A percentile compares a stretch with the other conserved stretches of the same genome.
Conservation (phyloP, 495 filamentous ascomycete species). For the Podospora pseudopauciseta region DNA sequence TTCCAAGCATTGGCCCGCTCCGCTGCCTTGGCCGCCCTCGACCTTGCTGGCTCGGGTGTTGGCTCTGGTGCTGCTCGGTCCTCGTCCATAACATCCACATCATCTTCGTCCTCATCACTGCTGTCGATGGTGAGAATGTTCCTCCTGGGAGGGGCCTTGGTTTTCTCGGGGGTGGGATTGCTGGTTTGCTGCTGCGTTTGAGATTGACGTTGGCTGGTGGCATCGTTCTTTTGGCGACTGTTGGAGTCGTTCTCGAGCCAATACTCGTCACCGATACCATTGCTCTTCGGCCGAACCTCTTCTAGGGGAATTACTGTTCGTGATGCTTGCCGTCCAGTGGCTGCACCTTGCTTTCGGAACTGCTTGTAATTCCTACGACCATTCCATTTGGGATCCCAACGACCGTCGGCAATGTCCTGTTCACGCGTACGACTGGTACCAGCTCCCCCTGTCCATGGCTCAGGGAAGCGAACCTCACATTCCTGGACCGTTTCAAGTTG, state of each 20-base stretch:
- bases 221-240: conserved; percentile 28
- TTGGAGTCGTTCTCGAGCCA: conserved; percentile 56
- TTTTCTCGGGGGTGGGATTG: neutral
- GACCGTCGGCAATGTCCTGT: conserved; percentile 48
- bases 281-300: conserved; percentile 72
- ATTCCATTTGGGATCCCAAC: conserved; percentile 93
- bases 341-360: conserved; percentile 64
- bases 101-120: conserved; percentile 38
- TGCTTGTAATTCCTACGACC: conserved; percentile 96
- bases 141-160: conserved; percentile 15
- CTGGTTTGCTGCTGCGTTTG: conserved; percentile 13
- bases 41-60: conserved; percentile 24
- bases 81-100: conserved; percentile 6
- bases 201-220: conserved; percentile 6
- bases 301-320: conserved; percentile 74
- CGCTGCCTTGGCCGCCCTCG: conserved; percentile 30
- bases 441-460: conserved; percentile 3
- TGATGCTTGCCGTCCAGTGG: conserved; percentile 43
- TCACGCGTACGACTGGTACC: conserved; percentile 33
- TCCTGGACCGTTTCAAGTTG: conserved; percentile 66
- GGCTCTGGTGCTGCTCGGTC: neutral
- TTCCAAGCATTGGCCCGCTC: conserved; percentile 27
- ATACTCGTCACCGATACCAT: conserved; percentile 81
- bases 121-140: conserved; percentile 33
- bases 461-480: conserved; percentile 57